Evolutionary conservation across 1,284 basidiomycete genomes (phyloP).

Genomic region (Irpex sp.): DNA sequence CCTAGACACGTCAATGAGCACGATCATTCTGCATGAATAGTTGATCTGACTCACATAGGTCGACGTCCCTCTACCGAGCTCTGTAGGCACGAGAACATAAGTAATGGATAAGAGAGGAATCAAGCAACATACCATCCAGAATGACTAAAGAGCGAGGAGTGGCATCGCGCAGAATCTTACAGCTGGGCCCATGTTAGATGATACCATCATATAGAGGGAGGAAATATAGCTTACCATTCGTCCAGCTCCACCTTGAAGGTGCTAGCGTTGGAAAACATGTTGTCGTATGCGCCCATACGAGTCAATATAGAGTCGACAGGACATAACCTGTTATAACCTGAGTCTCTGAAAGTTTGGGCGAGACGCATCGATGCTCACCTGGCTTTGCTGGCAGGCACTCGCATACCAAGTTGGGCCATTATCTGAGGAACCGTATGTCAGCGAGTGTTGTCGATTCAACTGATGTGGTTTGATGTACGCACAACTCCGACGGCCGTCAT

Average conservation of each 20-base stretch:
- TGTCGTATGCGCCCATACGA: conserved; percentile 98
- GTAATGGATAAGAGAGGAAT: conserved; percentile 4
- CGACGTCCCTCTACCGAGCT: conserved; percentile 86
- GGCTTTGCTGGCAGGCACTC: conserved; percentile 85
- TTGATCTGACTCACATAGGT: conserved; percentile 40
- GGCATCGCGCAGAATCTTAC: conserved; percentile 87
- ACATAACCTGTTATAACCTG: conserved; percentile 52
- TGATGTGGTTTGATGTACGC: conserved; percentile 21
- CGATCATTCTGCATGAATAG: background rate
- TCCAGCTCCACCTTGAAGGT: conserved; percentile 97
- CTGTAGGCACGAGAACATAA: conserved; percentile 36
- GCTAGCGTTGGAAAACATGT: conserved; percentile 93
- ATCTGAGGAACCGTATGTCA: conserved; percentile 47
- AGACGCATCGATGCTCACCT: conserved; percentile 37
- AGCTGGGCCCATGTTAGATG: conserved; percentile 40
- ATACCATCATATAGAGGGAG: too few species aligned
- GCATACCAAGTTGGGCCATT: conserved; percentile 98
- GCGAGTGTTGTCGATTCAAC: background rate
- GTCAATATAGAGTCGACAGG: conserved; percentile 95
- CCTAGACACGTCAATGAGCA: conserved; percentile 42
- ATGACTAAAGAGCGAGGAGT: conserved; percentile 92
- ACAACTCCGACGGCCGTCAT: conserved; percentile 95
- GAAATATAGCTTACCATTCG: conserved; percentile 64
- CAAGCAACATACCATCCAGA: conserved; percentile 72
- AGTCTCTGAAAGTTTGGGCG: conserved; percentile 5